Conservation (phyloP, 345 rosid genomes). For the Turnera subulata region DNA sequence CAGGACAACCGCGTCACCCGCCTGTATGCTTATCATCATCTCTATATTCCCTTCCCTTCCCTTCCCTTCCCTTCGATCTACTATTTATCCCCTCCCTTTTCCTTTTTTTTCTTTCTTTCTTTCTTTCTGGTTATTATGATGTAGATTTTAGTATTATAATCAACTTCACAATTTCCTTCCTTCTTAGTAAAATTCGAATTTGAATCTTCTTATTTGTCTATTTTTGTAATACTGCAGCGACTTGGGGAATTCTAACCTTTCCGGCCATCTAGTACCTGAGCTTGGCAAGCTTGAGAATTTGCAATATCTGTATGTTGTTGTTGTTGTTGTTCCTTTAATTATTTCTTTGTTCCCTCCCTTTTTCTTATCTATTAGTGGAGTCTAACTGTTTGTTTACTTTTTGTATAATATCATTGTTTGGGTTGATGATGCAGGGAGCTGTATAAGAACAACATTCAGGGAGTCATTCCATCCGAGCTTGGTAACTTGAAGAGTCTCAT, state of each 20-base stretch:
- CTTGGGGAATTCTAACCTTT: conserved; percentile 83
- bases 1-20: conserved; percentile 87
- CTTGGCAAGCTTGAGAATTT: conserved; percentile 85
- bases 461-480: conserved; percentile 73
- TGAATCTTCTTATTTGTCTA: background rate
- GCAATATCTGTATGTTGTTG: conserved; percentile 71
- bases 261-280: conserved; percentile 84
- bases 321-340: background rate
- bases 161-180: background rate
- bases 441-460: conserved; percentile 84
- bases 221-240: conserved; percentile 51
- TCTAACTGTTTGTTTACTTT: background rate
- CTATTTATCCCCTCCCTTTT: too few species aligned
- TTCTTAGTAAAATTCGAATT: background rate
- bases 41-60: background rate
- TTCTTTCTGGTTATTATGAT: background rate
- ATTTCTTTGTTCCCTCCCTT: background rate
- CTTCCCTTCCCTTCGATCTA: too few species aligned
- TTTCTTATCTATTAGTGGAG: background rate
- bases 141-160: too few species aligned
- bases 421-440: conserved; percentile 86
- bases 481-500: conserved; percentile 84
- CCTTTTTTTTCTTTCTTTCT: background rate
- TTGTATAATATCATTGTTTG: conserved; percentile 12
- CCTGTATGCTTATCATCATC: conserved; percentile 35